These are phyloP conservation scores for Aureococcus anophagefferens DNA, from an alignment of 108 stramenopile genomes.

Conservation along the genomic window DNA sequence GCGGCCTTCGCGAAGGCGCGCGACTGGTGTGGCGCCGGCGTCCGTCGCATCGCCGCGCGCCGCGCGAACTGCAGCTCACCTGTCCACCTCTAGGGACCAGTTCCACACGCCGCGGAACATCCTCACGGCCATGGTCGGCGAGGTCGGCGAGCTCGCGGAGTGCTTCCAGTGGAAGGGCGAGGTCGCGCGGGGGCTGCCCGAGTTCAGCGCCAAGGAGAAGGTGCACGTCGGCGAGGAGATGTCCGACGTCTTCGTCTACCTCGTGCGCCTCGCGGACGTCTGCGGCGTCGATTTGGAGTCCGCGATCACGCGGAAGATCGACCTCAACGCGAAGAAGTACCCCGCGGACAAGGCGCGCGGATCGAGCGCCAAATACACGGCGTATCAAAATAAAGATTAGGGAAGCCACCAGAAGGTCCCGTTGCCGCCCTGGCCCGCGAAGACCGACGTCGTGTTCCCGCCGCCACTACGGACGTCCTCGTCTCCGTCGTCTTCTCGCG, in stretches of 20 bases:
- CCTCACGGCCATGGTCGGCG: constrained; percentile 68
- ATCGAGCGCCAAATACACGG: constrained; percentile 19
- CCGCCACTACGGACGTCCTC: too few species aligned
- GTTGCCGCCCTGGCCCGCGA: too few species aligned
- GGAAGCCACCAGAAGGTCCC: too few species aligned
- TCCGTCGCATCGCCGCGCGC: too few species aligned
- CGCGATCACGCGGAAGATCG: constrained; percentile 11
- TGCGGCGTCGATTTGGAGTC: constrained; percentile 17
- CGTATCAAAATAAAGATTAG: neutral
- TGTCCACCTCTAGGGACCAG: too few species aligned
- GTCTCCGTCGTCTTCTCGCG: too few species aligned
- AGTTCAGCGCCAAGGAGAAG: constrained; percentile 27
- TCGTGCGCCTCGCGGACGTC: constrained; percentile 53
- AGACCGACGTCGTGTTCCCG: too few species aligned
- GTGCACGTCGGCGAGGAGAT: constrained; percentile 77
- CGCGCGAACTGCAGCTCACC: too few species aligned
- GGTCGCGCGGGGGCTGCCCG: constrained; percentile 1
- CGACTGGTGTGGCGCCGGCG: too few species aligned
- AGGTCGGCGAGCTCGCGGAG: constrained; percentile 81
- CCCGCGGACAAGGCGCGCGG: constrained; percentile 16
- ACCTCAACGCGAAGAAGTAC: constrained; percentile 20
- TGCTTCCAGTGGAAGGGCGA: constrained; percentile 67
- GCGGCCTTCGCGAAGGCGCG: constrained; percentile 52
- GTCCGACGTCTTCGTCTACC: constrained; percentile 82
- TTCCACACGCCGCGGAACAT: constrained; percentile 81